Percentiles rank a stretch among this genome's conserved stretches.
These are phyloP conservation scores for Austroboletus novae-zelandiae DNA, from an alignment of 1,284 basidiomycete species.

Conservation along the genomic window DNA sequence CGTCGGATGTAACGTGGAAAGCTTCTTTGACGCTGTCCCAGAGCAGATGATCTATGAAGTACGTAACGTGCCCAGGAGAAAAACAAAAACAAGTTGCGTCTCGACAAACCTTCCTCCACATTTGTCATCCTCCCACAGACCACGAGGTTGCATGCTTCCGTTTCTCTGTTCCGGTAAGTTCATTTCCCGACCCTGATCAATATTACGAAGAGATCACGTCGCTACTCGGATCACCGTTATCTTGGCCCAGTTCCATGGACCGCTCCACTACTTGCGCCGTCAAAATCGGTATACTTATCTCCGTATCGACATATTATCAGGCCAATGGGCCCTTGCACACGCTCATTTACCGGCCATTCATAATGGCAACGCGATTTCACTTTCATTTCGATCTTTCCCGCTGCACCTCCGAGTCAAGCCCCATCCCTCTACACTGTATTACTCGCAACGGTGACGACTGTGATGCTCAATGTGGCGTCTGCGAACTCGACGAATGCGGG, in stretches of 20 bases:
- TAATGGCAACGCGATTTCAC: conserved; percentile 7
- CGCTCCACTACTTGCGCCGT: conserved; percentile 2
- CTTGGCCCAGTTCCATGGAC: conserved; percentile 16
- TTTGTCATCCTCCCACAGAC: no score
- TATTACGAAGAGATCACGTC: neutral
- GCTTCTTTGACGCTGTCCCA: neutral
- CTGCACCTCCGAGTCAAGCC: conserved; percentile 8
- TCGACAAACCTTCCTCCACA: no score
- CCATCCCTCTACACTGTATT: neutral
- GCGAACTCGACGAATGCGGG: conserved; percentile 5
- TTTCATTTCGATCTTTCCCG: conserved; percentile 15
- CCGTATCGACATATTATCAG: conserved; percentile 9
- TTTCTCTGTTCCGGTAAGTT: no score
- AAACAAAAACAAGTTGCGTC: no score
- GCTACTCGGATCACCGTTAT: conserved; percentile 16
- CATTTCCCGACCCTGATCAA: neutral
- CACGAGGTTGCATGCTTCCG: no score
- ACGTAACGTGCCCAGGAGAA: no score
- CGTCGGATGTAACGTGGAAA: no score
- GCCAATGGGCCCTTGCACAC: conserved; percentile 18
- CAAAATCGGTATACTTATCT: conserved; percentile 9
- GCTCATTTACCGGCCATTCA: conserved; percentile 25
- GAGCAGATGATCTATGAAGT: no score
- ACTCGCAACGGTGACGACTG: conserved; percentile 7
- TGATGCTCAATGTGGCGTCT: conserved; percentile 8